These are phyloP conservation scores for Rhizopogon vulgaris DNA, from an alignment of 768 basidiomycete genomes.

Conservation along the genomic window DNA sequence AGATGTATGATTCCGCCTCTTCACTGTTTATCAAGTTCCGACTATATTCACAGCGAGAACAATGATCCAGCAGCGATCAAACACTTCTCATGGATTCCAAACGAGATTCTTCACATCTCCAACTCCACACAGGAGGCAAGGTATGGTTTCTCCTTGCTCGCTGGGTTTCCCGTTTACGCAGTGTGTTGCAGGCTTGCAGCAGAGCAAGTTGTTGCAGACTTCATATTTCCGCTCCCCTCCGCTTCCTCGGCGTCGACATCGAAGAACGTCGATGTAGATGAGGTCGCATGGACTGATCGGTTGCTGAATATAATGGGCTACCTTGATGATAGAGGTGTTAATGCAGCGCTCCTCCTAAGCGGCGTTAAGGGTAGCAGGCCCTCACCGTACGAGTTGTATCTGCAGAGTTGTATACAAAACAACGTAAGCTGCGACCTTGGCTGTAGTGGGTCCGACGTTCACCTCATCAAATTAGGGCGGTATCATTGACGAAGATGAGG, in stretches of 20 bases:
- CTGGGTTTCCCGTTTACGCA: not conserved
- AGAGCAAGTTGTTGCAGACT: slow-evolving; percentile 64
- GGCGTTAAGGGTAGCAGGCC: slow-evolving; percentile 69
- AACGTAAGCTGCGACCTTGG: slow-evolving; percentile 56
- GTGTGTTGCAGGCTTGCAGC: slow-evolving; percentile 42
- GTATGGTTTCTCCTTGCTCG: slow-evolving; percentile 28
- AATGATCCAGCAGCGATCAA: slow-evolving; percentile 63
- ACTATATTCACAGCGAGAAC: slow-evolving; percentile 54
- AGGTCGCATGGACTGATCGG: slow-evolving; percentile 80
- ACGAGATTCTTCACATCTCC: slow-evolving; percentile 55
- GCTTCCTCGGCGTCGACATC: slow-evolving; percentile 36
- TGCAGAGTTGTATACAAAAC: slow-evolving; percentile 70
- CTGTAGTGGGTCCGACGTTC: not conserved
- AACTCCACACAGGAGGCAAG: slow-evolving; percentile 51
- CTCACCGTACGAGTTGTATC: slow-evolving; percentile 58
- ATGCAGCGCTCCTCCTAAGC: slow-evolving; percentile 53
- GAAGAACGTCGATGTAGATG: slow-evolving; percentile 58
- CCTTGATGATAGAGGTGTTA: slow-evolving; percentile 55
- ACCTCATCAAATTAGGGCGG: slow-evolving; percentile 57
- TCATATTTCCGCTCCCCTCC: slow-evolving; percentile 75
- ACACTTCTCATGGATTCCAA: slow-evolving; percentile 94
- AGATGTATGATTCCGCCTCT: slow-evolving; percentile 61
- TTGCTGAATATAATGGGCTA: slow-evolving; percentile 66
- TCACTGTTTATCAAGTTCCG: not conserved
- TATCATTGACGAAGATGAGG: slow-evolving; percentile 80